These are phyloP conservation scores for Plicaturopsis crispa DNA, from an alignment of 768 basidiomycete genomes.

Conservation along the genomic window DNA sequence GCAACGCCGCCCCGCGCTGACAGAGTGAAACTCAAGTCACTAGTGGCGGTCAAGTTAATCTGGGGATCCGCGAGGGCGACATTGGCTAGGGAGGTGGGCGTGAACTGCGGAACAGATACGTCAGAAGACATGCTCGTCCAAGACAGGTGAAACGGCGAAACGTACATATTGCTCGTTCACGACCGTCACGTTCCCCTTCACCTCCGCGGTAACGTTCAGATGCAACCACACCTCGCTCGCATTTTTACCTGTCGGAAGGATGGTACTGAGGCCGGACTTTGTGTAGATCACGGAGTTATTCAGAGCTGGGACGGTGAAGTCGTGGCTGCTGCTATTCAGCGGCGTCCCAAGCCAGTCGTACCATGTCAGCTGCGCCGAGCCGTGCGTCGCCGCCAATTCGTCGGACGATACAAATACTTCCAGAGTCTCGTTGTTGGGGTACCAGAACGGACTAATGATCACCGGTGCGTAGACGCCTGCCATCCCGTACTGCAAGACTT, in stretches of 20 bases:
- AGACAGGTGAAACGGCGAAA: slow-evolving; percentile 2
- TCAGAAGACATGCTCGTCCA: slow-evolving; percentile 21
- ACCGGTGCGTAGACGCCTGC: slow-evolving; percentile 37
- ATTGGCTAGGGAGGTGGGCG: slow-evolving; percentile 38
- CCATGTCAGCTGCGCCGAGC: slow-evolving; percentile 45
- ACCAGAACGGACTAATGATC: slow-evolving; percentile 51
- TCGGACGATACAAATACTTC: slow-evolving; percentile 47
- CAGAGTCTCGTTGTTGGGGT: slow-evolving; percentile 35
- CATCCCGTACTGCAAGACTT: slow-evolving; percentile 47
- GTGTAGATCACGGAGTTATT: slow-evolving; percentile 41
- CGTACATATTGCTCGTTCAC: slow-evolving; percentile 48
- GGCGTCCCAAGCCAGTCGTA: slow-evolving; percentile 44
- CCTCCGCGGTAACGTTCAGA: slow-evolving; percentile 39
- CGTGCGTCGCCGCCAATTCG: slow-evolving; percentile 37
- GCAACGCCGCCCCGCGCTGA: slow-evolving; percentile 51
- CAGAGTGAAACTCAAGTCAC: slow-evolving; percentile 36
- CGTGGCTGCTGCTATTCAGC: slow-evolving; percentile 27
- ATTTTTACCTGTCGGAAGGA: slow-evolving; percentile 35
- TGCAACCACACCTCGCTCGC: slow-evolving; percentile 42
- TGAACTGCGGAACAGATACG: slow-evolving; percentile 43
- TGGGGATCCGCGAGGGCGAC: slow-evolving; percentile 43
- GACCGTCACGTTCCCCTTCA: slow-evolving; percentile 25
- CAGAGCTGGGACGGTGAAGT: slow-evolving; percentile 37
- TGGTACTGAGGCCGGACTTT: slow-evolving; percentile 30
- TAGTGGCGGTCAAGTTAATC: slow-evolving; percentile 25